Evolutionary conservation across 306 rosid genomes (phyloP), one percentile per base, ranked within the genome.

Genomic region (Castanea mollissima): DNA sequence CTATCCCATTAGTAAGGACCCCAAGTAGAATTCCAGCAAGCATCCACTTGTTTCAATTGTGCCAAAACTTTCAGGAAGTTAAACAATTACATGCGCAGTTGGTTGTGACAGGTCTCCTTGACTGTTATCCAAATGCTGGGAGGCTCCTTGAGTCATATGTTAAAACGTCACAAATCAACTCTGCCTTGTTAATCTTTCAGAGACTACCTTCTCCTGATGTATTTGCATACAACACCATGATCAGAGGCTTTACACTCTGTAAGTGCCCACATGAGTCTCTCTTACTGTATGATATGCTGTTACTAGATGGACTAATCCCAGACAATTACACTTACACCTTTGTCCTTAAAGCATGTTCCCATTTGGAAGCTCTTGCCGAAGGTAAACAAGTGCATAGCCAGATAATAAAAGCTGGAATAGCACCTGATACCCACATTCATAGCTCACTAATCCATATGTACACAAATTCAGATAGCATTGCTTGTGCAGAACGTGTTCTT

Each of bases 391-490:
- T 82, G 32, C 90, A 89, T 35, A 62, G 87, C 32, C 81, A 69
- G 79, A 80, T 89, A 19, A 68, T 89, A 15, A 89, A 89, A 74
- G 69, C 86, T 12, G 90, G 90, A 10, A 84, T 65, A 44, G 55
- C 67, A 12, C 75, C 74, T 0, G 60, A 83, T 74, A 84, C 87
- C 52, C 78, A 84, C 35, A 29, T 84, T n/a, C 77, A 82, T 44
- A 89, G 90, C 74, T 84, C 86, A 31, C 74, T 89, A 12, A 89
- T 84, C 8, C 79, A 74, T 16, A 82, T 89, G 92, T 89, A 86
- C 76, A 73, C 75, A 1, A 76, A 54, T 74, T 79, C 74, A 0
- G 80, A 79, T 27, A 76, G 65, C 38, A 44, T 89, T 49, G 55
- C 21, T 57, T 84, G 79, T 34, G 90, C 92, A 55, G 86, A 86